phyloP scores from a whole-genome alignment of 2,329 filamentous ascomycete genomes.

The Aulographum hederae region DNA sequence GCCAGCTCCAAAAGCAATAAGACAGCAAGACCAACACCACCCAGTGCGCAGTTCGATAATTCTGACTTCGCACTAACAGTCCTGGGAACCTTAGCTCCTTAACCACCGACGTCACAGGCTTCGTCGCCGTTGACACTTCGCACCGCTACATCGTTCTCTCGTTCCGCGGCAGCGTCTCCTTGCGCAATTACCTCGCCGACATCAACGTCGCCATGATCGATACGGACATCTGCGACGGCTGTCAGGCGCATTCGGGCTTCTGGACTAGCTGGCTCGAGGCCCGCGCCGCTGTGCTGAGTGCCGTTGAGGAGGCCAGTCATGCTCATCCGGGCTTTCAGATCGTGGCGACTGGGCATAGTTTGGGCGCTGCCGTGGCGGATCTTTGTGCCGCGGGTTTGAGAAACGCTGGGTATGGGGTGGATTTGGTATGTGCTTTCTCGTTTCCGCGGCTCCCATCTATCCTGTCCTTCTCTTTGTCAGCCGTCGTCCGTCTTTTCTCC shows the following conservation, averaged over 20 bases:
- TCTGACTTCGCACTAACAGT: neutral
- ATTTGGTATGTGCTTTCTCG: conserved; percentile 21
- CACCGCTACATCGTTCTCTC: conserved; percentile 38
- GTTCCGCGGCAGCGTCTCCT: conserved; percentile 38
- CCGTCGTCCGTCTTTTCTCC: neutral
- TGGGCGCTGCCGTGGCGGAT: conserved; percentile 46
- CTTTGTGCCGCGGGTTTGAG: conserved; percentile 41
- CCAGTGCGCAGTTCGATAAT: neutral
- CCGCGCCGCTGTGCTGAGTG: conserved; percentile 19
- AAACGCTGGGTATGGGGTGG: conserved; percentile 24
- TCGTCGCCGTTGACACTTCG: conserved; percentile 26
- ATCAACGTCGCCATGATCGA: conserved; percentile 20
- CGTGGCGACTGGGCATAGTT: conserved; percentile 47
- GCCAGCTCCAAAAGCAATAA: too few relatives aligned
- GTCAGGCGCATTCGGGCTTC: conserved; percentile 41
- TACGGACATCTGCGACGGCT: conserved; percentile 23
- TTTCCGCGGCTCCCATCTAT: too few relatives aligned
- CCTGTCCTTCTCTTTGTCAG: too few relatives aligned
- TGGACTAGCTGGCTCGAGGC: conserved; percentile 39
- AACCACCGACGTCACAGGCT: conserved; percentile 24
- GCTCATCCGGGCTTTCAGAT: conserved; percentile 34
- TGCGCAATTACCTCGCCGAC: conserved; percentile 45
- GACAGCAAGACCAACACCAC: too few relatives aligned
- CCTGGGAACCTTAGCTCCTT: neutral
- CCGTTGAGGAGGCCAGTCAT: conserved; percentile 24